Conservation (phyloP, 495 filamentous ascomycete genomes). For the Rostrohypoxylon terebratum region DNA sequence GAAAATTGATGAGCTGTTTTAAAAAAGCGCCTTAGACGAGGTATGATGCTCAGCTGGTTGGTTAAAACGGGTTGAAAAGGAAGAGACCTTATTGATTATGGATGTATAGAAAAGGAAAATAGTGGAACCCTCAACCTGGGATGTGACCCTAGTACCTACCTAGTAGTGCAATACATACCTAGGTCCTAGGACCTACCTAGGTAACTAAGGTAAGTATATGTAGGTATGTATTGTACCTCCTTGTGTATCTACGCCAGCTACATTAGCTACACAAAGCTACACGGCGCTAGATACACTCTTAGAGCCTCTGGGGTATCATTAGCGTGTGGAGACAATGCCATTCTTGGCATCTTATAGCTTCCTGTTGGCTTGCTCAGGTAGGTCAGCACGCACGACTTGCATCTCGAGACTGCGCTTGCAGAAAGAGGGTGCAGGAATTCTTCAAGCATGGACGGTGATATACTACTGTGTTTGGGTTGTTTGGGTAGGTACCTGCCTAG, state of each 20-base stretch:
- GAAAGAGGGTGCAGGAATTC: constrained; percentile 18
- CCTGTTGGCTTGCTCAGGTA: constrained; percentile 31
- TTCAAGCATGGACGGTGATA: neutral
- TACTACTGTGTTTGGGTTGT: too few relatives aligned
- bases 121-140: neutral
- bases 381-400: constrained; percentile 36
- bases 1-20: constrained; percentile 26
- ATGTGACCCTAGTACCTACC: constrained; percentile 9
- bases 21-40: neutral
- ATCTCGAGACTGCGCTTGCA: constrained; percentile 11
- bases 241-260: neutral
- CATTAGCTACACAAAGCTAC: constrained; percentile 7
- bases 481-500: too few relatives aligned
- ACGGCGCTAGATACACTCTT: constrained; percentile 23
- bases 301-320: constrained; percentile 49
- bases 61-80: constrained; percentile 13
- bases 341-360: constrained; percentile 31
- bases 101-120: constrained; percentile 8
- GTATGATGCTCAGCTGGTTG: constrained; percentile 21
- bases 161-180: too few relatives aligned
- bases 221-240: constrained; percentile 13
- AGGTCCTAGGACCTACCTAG: too few relatives aligned
- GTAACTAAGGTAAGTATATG: too few relatives aligned
- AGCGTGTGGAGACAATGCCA: constrained; percentile 35
- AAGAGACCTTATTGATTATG: constrained; percentile 29